phyloP scores from a whole-genome alignment of 257 asterid species.

The Solanum stenotomum region DNA sequence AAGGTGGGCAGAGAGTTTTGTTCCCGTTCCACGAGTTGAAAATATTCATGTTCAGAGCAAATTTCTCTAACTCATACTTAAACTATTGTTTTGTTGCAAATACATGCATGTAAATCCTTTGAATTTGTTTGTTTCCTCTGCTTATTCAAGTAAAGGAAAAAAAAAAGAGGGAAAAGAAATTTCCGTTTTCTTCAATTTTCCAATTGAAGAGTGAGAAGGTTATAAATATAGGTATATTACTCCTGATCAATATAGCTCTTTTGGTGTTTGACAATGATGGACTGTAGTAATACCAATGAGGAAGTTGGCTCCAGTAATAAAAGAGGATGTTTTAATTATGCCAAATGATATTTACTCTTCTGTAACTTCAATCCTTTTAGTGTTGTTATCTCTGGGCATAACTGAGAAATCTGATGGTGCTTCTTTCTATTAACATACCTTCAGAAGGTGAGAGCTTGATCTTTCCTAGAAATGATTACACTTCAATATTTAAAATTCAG shows the following conservation, averaged over 20 bases:
- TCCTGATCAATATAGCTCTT: neutral
- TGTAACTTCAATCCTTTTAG: neutral
- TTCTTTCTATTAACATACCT: neutral
- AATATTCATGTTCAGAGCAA: neutral
- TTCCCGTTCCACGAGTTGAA: neutral
- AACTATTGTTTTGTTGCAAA: neutral
- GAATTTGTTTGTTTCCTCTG: neutral
- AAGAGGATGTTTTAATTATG: neutral
- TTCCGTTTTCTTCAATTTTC: neutral
- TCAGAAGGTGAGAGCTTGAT: neutral
- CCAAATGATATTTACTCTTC: neutral
- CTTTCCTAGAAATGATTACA: neutral
- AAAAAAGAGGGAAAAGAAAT: neutral
- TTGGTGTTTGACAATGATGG: neutral
- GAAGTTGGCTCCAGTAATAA: neutral
- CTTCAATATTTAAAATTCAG: conserved; percentile 30
- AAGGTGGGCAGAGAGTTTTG: neutral
- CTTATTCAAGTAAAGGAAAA: neutral
- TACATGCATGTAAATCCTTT: neutral
- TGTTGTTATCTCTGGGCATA: neutral
- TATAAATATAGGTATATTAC: neutral
- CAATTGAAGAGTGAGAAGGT: neutral
- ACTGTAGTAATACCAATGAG: neutral
- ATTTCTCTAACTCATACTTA: neutral
- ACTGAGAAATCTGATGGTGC: neutral